Evolutionary conservation across 1,139 yeast species (phyloP), one percentile per base, ranked within the genome.

Genomic region (Scheffersomyces quercinus): DNA sequence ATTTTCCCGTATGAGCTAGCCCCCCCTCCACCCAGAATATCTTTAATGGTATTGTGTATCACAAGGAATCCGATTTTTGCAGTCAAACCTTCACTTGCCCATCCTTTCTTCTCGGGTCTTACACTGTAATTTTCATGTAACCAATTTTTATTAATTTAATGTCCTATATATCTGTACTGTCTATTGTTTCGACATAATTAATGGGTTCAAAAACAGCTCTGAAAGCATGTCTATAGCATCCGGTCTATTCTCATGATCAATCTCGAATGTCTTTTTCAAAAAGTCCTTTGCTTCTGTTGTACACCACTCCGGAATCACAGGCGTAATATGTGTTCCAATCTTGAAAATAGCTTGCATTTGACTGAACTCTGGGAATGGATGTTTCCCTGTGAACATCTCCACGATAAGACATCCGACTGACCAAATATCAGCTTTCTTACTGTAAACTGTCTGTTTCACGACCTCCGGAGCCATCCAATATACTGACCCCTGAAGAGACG

Each of bases 381-480:
- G 97, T 48, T 83, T 82, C 3, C 97, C 97, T 0, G 97, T 88
- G 59, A 87, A 87, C 97, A 91, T 91, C 63, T 91, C 98, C 28
- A 91, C 84, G 14, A 90, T 80, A 29, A 91, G 75, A 62, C 97
- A 89, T 0, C 97, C 98, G 4, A 91, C 87, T 0, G 96, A 88
- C 98, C 98, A 91, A 28, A 91, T 89, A 62, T 91, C 98, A 0
- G 96, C 96, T 60, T 88, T 88, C 40, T 86, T 82, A 4, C 97
- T 90, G 46, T 89, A 88, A 0, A 93, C 88, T 1, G 89, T 84
- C 59, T 90, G 97, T 57, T 88, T 88, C 11, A 90, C 97, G 11
- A 91, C 97, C 61, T 91, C 98, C 0, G 98, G 98, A 0, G 97
- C 97, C 98, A 91, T 91, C 98, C 98, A 91, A 59, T 85, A 91